A percentile compares a stretch with the other conserved stretches of the same genome.
Conservation (phyloP, 1,284 basidiomycete species). For the Trametes polyzona region DNA sequence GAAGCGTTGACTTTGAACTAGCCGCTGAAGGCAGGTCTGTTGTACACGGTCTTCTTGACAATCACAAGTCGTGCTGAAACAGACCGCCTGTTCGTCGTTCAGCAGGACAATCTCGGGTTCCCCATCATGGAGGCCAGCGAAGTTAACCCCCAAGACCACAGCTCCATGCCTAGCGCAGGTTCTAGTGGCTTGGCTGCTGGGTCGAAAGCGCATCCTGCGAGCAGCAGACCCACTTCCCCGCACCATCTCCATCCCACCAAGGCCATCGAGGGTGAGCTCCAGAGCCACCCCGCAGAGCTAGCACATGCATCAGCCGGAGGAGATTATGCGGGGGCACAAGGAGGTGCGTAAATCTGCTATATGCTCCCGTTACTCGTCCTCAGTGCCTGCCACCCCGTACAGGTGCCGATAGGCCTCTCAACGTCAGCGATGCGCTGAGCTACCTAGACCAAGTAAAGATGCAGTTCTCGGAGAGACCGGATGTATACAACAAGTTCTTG, state of each 20-base stretch:
- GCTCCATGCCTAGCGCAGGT: background rate
- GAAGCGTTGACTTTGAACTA: too few species aligned
- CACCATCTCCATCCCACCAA: background rate
- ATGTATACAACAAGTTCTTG: constrained; percentile 93
- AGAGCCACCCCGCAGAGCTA: background rate
- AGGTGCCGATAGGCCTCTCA: constrained; percentile 55
- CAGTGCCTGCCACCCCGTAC: background rate
- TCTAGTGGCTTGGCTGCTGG: background rate
- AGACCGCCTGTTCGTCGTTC: background rate
- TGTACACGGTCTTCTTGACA: background rate
- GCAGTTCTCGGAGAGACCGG: constrained; percentile 86
- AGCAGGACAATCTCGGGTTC: background rate
- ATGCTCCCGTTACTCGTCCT: background rate
- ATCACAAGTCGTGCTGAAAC: background rate
- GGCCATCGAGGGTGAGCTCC: background rate
- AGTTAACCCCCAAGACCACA: background rate
- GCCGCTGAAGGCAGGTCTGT: background rate
- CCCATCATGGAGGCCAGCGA: background rate
- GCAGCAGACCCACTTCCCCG: constrained; percentile 8
- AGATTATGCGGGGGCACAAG: background rate
- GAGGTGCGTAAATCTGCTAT: background rate
- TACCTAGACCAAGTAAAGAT: constrained; percentile 94
- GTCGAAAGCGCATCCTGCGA: background rate
- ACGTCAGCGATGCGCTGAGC: constrained; percentile 89
- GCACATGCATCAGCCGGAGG: background rate